Evolutionary conservation across 805 yeast genomes (phyloP), one percentile per base, ranked within the genome.

Genomic region (Cyberlindnera bimundalis): DNA sequence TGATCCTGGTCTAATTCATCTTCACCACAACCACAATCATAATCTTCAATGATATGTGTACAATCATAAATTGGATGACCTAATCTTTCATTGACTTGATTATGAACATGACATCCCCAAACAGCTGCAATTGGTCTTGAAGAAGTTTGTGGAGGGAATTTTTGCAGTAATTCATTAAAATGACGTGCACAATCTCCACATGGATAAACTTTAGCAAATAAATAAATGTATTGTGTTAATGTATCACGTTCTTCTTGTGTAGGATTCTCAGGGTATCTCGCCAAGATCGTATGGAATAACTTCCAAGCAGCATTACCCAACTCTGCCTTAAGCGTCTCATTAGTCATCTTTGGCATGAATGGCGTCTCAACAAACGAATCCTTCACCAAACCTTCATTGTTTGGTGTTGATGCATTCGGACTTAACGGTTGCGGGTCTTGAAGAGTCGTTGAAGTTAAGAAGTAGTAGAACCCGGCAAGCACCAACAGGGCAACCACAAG

Each of bases 171-270:
- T 56, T 75, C 65, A 48, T 76, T 83, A 62, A 93, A 93, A 62
- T 93, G 98, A 49, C 86, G 71, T 0, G 99, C 97, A 65, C 98
- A 93, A 59, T 91, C 97, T 4, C 96, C 96, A 65, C 98, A 91
- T 0, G 99, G 99, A 50, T 93, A 93, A 9, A 93, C 91, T 53
- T 90, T 87, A 1, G 93, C 89, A 65, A 90, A 93, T 26, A 86
- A 66, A 17, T 76, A 65, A 16, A 93, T 72, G 59, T 80, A 93
- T 43, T 68, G 74, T 14, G 64, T 55, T 35, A 93, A 66, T 20
- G 91, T 84, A 23, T 68, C 59, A 37, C 78, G 71, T 55, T 91
- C 89, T 33, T 71, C 74, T 3, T 56, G 51, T 1, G 81, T 64
- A 15, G 99, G 99, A 19, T 66, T 65, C 32, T 84, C 96, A 0